Conservation (phyloP, 768 basidiomycete genomes). For the Pisolithus orientalis region DNA sequence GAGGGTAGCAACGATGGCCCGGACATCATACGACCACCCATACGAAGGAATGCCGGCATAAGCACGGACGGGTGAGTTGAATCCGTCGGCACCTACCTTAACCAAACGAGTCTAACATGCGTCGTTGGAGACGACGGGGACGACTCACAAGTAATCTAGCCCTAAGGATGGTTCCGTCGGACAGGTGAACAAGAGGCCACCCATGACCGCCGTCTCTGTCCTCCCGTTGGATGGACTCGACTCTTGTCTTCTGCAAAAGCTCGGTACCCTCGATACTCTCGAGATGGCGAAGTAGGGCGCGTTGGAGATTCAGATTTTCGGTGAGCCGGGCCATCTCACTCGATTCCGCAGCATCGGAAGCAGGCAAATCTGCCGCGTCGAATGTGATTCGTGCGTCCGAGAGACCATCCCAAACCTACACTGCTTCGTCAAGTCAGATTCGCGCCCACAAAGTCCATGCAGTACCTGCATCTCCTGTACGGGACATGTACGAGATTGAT, state of each 20-base stretch:
- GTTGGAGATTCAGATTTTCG: slow-evolving; percentile 92
- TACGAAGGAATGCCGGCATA: slow-evolving; percentile 83
- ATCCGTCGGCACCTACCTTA: slow-evolving; percentile 92
- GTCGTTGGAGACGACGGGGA: not conserved
- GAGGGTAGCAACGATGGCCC: slow-evolving; percentile 88
- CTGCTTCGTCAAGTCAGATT: slow-evolving; percentile 1
- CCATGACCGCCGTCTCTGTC: slow-evolving; percentile 40
- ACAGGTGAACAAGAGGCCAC: slow-evolving; percentile 79
- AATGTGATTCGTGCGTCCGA: slow-evolving; percentile 77
- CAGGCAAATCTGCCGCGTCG: slow-evolving; percentile 40
- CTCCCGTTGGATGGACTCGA: slow-evolving; percentile 55
- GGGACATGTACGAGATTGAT: slow-evolving; percentile 56
- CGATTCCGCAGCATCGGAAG: slow-evolving; percentile 21
- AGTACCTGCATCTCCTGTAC: slow-evolving; percentile 83
- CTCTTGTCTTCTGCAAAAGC: slow-evolving; percentile 68
- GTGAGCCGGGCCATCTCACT: slow-evolving; percentile 75
- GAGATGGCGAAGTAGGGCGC: slow-evolving; percentile 68
- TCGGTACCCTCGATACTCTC: slow-evolving; percentile 45
- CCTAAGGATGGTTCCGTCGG: slow-evolving; percentile 57
- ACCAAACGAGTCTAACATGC: not conserved
- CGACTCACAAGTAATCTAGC: slow-evolving; percentile 67
- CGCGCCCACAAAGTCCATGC: not conserved
- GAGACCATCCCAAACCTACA: slow-evolving; percentile 87
- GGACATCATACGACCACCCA: slow-evolving; percentile 88
- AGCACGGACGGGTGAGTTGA: slow-evolving; percentile 86